Percentiles rank a stretch among this genome's conserved stretches.
These are phyloP conservation scores for Vigna hirtella DNA, from an alignment of 306 rosid genomes.

Conservation along the genomic window DNA sequence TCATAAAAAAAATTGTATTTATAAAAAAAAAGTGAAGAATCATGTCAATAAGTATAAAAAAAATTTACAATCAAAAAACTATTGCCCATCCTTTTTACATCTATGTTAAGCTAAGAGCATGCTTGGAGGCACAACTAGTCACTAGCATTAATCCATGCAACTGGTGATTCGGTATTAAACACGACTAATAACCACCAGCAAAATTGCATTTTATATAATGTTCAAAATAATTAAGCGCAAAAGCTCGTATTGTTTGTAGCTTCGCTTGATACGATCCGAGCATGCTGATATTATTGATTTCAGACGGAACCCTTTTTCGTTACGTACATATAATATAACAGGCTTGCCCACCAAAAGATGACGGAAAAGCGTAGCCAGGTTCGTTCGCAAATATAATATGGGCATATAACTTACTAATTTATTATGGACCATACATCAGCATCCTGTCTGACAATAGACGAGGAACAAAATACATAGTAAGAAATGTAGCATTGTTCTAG, in stretches of 20 bases:
- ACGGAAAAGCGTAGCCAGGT: neutral
- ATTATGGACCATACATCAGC: slow-evolving; percentile 26
- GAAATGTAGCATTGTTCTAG: slow-evolving; percentile 3
- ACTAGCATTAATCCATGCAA: no score
- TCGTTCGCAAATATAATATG: neutral
- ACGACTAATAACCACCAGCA: no score
- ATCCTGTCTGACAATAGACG: slow-evolving; percentile 16
- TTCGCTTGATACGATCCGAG: neutral
- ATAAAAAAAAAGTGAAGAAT: no score
- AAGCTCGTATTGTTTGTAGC: neutral
- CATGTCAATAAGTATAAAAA: no score
- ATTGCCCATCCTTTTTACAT: neutral
- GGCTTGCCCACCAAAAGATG: neutral
- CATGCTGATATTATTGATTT: neutral
- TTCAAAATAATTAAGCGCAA: neutral
- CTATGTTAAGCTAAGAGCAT: neutral
- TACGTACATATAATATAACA: neutral
- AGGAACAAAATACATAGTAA: neutral
- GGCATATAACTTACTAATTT: neutral
- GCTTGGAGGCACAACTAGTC: neutral
- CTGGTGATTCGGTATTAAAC: neutral
- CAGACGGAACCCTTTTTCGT: neutral
- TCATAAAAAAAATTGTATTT: no score
- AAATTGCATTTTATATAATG: neutral
- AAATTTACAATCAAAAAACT: no score